These are phyloP conservation scores for Ajuga chamaepitys DNA, from an alignment of 257 asterid genomes.

Conservation along the genomic window DNA sequence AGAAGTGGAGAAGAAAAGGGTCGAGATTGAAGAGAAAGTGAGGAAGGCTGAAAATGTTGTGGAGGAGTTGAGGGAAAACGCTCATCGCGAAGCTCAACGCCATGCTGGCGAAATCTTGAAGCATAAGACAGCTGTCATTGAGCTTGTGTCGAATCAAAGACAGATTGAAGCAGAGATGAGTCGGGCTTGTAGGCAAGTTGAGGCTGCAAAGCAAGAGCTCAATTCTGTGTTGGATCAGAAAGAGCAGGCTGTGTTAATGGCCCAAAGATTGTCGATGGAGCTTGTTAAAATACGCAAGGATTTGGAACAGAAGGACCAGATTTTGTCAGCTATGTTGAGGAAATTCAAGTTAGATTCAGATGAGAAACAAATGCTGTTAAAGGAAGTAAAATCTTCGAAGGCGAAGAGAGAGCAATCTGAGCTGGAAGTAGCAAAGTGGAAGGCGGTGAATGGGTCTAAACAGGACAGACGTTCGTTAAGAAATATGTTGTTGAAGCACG, in stretches of 20 bases:
- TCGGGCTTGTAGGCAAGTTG: constrained; percentile 70
- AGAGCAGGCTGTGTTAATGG: constrained; percentile 54
- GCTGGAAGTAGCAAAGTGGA: constrained; percentile 41
- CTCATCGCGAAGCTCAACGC: constrained; percentile 45
- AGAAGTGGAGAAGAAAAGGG: constrained; percentile 36
- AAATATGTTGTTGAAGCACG: constrained; percentile 57
- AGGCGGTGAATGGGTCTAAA: constrained; percentile 33
- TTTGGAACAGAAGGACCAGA: constrained; percentile 79
- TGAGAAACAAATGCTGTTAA: constrained; percentile 65
- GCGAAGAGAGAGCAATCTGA: constrained; percentile 55
- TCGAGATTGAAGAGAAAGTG: constrained; percentile 47
- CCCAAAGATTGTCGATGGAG: constrained; percentile 65
- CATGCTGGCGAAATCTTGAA: constrained; percentile 50
- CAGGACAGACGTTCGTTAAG: constrained; percentile 53
- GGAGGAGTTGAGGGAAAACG: constrained; percentile 40
- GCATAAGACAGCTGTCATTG: constrained; percentile 72
- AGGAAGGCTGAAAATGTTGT: constrained; percentile 33
- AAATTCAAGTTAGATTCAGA: constrained; percentile 65
- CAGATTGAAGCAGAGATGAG: constrained; percentile 93
- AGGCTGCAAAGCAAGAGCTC: constrained; percentile 62
- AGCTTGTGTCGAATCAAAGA: constrained; percentile 79
- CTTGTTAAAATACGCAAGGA: constrained; percentile 56
- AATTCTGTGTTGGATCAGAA: constrained; percentile 57
- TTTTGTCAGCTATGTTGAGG: constrained; percentile 79
- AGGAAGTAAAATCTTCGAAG: constrained; percentile 58